Conservation (phyloP, 768 basidiomycete species). For the Strobilomyces confusus region DNA sequence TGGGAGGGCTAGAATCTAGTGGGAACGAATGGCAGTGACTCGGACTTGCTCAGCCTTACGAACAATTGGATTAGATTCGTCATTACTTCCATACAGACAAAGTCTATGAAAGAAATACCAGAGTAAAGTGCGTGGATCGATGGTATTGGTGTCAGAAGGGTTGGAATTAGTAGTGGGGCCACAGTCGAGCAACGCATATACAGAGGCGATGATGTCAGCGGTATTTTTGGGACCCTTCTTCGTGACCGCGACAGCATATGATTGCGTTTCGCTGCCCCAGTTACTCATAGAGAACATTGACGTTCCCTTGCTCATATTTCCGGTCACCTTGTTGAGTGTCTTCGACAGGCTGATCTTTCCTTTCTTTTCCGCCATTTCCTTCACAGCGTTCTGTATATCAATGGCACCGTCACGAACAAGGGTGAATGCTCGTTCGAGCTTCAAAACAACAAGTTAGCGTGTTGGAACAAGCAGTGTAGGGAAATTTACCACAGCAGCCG, state of each 20-base stretch:
- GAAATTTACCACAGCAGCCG: background rate
- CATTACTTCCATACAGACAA: too few relatives aligned
- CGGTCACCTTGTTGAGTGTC: conserved; percentile 1
- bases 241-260: background rate
- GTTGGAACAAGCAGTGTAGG: background rate
- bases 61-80: too few relatives aligned
- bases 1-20: too few relatives aligned
- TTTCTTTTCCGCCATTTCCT: conserved; percentile 5
- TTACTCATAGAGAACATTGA: conserved; percentile 4
- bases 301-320: conserved; percentile 6
- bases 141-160: background rate
- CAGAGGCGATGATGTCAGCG: background rate
- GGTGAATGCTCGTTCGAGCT: background rate
- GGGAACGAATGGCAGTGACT: too few relatives aligned
- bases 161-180: background rate
- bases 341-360: background rate
- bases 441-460: background rate
- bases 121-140: background rate
- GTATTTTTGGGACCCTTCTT: conserved; percentile 1
- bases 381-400: background rate
- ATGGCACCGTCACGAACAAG: background rate
- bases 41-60: too few relatives aligned
- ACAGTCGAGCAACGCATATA: background rate
- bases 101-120: background rate
- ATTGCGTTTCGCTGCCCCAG: background rate